phyloP scores from a whole-genome alignment of 1,284 basidiomycete genomes.

The Ustilago xerochloae region DNA sequence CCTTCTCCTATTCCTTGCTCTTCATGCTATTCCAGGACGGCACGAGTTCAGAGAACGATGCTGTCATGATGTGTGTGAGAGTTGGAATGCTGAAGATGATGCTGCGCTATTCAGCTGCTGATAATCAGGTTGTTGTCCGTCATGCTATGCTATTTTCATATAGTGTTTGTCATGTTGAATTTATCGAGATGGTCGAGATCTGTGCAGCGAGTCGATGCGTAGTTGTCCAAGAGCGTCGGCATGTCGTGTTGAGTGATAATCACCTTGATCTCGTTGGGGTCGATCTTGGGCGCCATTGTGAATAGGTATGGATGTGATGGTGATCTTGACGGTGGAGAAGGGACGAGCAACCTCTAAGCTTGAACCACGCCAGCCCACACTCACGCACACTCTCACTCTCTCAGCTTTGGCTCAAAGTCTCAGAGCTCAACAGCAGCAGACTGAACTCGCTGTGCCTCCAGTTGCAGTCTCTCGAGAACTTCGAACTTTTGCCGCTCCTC shows the following conservation, averaged over 20 bases:
- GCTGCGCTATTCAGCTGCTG: too few relatives aligned
- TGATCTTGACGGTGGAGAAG: constrained; percentile 41
- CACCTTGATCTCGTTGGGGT: constrained; percentile 88
- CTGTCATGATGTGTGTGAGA: too few relatives aligned
- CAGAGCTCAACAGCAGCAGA: background rate
- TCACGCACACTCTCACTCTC: background rate
- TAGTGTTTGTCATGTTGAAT: background rate
- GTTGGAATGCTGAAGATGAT: too few relatives aligned
- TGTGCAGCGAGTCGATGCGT: constrained; percentile 24
- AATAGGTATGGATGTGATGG: constrained; percentile 42
- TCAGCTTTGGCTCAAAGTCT: background rate
- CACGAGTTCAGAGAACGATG: too few relatives aligned
- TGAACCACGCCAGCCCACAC: constrained; percentile 6
- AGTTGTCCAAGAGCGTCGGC: background rate
- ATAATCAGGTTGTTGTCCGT: background rate
- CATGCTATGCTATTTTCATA: background rate
- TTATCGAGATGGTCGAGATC: constrained; percentile 5
- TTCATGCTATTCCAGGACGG: too few relatives aligned
- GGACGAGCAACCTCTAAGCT: background rate
- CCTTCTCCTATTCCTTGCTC: too few relatives aligned
- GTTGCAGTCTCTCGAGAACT: too few relatives aligned
- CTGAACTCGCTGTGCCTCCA: too few relatives aligned
- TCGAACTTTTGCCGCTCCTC: too few relatives aligned
- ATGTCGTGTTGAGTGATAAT: constrained; percentile 15
- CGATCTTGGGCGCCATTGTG: constrained; percentile 70